Evolutionary conservation across 306 rosid species (phyloP).

Genomic region (Gastrolobium villosum): DNA sequence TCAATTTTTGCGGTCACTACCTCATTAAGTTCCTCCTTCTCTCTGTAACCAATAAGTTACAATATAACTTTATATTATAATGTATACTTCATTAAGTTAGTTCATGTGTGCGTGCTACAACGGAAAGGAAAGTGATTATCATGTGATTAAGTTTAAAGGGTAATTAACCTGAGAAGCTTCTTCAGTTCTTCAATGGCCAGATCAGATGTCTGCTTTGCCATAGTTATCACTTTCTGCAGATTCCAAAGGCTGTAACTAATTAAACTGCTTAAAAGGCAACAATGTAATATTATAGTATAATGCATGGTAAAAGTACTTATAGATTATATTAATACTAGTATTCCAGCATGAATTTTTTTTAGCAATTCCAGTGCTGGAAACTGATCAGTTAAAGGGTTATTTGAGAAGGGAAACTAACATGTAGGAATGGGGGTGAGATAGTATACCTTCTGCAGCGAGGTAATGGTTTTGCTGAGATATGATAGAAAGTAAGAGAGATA

Average conservation of each 20-base stretch:
- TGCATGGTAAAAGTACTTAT: neutral
- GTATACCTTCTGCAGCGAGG: neutral
- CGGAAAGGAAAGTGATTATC: neutral
- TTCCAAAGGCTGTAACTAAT: conserved; percentile 29
- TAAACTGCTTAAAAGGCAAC: neutral
- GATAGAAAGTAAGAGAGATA: neutral
- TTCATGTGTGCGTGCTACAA: neutral
- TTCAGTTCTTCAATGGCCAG: conserved; percentile 58
- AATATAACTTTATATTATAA: neutral
- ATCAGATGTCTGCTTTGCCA: conserved; percentile 57
- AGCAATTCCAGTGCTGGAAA: conserved; percentile 7
- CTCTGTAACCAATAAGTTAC: conserved; percentile 45
- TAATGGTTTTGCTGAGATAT: conserved; percentile 1
- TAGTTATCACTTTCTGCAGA: conserved; percentile 45
- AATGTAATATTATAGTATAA: neutral
- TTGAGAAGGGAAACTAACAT: neutral
- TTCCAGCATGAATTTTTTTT: neutral
- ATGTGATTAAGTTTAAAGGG: conserved; percentile 14
- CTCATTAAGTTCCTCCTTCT: conserved; percentile 53
- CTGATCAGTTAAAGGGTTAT: neutral
- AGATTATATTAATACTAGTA: neutral
- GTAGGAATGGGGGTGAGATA: neutral
- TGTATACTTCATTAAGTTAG: neutral
- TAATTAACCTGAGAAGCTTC: conserved; percentile 60
- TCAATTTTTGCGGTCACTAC: conserved; percentile 55